Evolutionary conservation across 768 basidiomycete genomes (phyloP), one percentile per base, ranked within the genome.

Genomic region (Auricularia auricula-judae): DNA sequence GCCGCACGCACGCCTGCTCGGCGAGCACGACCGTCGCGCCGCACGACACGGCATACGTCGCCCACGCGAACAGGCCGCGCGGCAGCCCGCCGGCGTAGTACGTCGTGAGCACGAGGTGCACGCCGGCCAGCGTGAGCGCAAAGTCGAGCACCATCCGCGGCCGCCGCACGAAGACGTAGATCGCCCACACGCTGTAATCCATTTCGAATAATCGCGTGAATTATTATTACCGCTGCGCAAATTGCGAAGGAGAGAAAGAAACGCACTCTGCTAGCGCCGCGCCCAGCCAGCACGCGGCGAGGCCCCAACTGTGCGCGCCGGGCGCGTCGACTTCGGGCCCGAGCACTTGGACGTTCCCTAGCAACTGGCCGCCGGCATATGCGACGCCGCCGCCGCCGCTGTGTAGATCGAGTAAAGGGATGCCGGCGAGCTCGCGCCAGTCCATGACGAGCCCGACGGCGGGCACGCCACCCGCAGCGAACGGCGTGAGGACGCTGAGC

Each of bases 101-200:
- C 43, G 92, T 94, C 63, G 97, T 96, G 66, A 98, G 78, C 64
- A 98, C 87, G 65, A 96, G 78, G 74, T 99, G 97, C 72, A 87
- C 91, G 81, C 96, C 91, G 60, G 91, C 76, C 60, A 98, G 83
- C 0, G 97, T 98, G 66, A 96, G 74, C 8, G 92, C 81, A 75
- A 97, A 97, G 77, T 99, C 97, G 69, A 99, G 87, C 71, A 98
- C 89, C 69, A 96, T 83, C 23, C 96, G 91, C 43, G 97, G 97
- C 59, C 92, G 84, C 59, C 93, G 88, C 73, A 99, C 81, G 71
- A 99, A 80, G 67, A 83, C 81, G 75, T 91, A 98, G 8, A 98
- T 80, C 72, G 87, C 94, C 71, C 87, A 88, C 63, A 96, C 77
- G 72, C 85, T 86, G 68, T 3, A 10, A 56, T 18, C 36, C 18